These are phyloP conservation scores for Fusarium albosuccineum DNA, from an alignment of 2,329 filamentous ascomycete genomes.

Conservation along the genomic window DNA sequence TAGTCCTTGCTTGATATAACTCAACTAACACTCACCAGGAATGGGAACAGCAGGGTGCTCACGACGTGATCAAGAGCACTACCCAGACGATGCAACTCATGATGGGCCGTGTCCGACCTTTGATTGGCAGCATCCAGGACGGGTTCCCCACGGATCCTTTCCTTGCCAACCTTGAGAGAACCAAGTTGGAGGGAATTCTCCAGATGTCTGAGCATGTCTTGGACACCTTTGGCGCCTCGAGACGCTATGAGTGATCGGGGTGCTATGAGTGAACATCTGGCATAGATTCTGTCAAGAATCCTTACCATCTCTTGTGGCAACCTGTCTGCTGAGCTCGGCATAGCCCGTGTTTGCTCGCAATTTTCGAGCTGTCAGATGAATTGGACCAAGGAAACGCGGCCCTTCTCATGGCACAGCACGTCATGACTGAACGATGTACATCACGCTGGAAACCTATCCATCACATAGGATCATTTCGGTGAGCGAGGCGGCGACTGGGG, in stretches of 20 bases:
- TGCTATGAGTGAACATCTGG: conserved; percentile 16
- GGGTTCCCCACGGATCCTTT: conserved; percentile 57
- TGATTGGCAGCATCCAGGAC: conserved; percentile 52
- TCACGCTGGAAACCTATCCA: conserved; percentile 31
- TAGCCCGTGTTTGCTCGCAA: conserved; percentile 1
- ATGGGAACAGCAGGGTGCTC: conserved; percentile 53
- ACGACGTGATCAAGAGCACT: conserved; percentile 55
- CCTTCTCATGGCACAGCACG: conserved; percentile 19
- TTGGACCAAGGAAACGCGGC: conserved; percentile 25
- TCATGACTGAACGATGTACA: conserved; percentile 49
- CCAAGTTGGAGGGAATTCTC: conserved; percentile 57
- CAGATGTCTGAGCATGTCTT: conserved; percentile 53
- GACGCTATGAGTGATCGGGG: conserved; percentile 48
- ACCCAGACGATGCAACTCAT: conserved; percentile 56
- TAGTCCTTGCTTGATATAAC: background rate
- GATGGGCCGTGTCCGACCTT: conserved; percentile 51
- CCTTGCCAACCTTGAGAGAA: conserved; percentile 54
- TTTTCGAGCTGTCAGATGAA: conserved; percentile 25
- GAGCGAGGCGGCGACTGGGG: conserved; percentile 19
- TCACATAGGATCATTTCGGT: conserved; percentile 41
- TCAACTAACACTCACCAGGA: conserved; percentile 49
- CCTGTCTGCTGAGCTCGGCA: conserved; percentile 7
- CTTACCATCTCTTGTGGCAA: conserved; percentile 1
- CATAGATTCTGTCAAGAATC: conserved; percentile 19
- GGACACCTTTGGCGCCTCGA: conserved; percentile 47